Base-by-base conservation (phyloP, 768 basidiomycete species). In the Leccinum rimulosum region DNA sequence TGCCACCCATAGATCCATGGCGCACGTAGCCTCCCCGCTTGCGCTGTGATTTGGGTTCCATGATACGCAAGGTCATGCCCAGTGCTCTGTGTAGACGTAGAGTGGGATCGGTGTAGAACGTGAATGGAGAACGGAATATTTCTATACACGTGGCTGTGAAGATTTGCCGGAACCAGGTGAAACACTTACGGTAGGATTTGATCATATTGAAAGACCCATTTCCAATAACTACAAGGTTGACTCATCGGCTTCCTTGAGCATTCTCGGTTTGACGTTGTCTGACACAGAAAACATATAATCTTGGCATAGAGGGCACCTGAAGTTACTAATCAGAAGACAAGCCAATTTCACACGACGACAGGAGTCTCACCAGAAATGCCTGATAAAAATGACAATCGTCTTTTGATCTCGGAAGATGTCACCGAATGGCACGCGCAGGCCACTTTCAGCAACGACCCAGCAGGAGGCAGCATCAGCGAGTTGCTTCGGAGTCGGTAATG, bases 341-440 rank as follows among this genome's bases (percentile, higher is more conserved):
- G 48, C 4, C 53, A 15, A 11, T 31, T 59, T 59, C 58, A 33
- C 51, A 57, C 50, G 55, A 54, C 27, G 51, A 22, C 40, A 47
- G 51, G 48, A 10, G 25, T 63, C 71, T 58, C 52, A 82, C 89
- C 87, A 91, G 74, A 94, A 94, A 72, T 93, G 91, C 47, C 94
- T 80, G 62, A 97, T 87, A 76, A 96, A 96, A 45, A 94, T 74
- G 54, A 93, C 85, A 61, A 94, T 80, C 1, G 87, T 88, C 69
- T 77, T 81, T 61, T 78, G 76, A 11, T 77, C 70, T 50, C 67
- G 77, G 66, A 88, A 86, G 45, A 96, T 71, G 25, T 86, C 82
- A 0, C 89, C 87, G 61, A 95, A 93, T 36, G 74, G 77, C 55
- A 89, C 76, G 9, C 82, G 79, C 9, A 84, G 65, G 3, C 93